Conservation (phyloP, 176 grass and related monocot genomes). For the Typha latifolia region DNA sequence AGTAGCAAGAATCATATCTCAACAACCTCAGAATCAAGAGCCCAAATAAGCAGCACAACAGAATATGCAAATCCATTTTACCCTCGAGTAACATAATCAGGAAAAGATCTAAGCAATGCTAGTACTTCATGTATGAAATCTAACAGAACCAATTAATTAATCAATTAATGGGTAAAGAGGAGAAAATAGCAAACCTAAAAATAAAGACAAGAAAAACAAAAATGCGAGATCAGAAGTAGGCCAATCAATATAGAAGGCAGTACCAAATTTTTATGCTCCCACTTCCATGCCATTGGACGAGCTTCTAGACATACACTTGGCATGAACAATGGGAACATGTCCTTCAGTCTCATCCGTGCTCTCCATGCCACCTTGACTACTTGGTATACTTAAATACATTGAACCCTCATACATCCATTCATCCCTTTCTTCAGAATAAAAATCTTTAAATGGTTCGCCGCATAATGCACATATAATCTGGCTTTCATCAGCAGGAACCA, state of each 20-base stretch:
- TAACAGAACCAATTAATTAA: not conserved
- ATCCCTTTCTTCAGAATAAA: conserved; percentile 52
- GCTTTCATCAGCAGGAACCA: conserved; percentile 85
- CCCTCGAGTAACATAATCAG: not conserved
- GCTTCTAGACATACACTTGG: conserved; percentile 25
- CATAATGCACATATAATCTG: conserved; percentile 82
- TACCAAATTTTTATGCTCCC: conserved; percentile 26
- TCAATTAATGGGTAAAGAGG: not conserved
- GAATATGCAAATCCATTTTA: too few relatives aligned
- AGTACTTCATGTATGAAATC: not conserved
- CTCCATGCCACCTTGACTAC: conserved; percentile 18
- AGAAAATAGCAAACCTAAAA: not conserved
- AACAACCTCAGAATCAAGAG: too few relatives aligned
- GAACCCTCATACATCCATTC: conserved; percentile 91
- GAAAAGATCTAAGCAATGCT: not conserved
- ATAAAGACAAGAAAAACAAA: not conserved
- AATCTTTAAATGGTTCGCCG: conserved; percentile 77
- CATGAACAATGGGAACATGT: conserved; percentile 28
- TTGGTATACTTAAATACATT: conserved; percentile 38
- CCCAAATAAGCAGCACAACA: too few relatives aligned
- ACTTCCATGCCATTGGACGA: conserved; percentile 22
- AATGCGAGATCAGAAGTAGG: not conserved
- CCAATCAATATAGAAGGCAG: not conserved
- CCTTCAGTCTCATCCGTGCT: conserved; percentile 1
- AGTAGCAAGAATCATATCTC: too few relatives aligned